These are phyloP conservation scores for Daldinia caldariorum DNA, from an alignment of 495 filamentous ascomycete species.

Conservation along the genomic window DNA sequence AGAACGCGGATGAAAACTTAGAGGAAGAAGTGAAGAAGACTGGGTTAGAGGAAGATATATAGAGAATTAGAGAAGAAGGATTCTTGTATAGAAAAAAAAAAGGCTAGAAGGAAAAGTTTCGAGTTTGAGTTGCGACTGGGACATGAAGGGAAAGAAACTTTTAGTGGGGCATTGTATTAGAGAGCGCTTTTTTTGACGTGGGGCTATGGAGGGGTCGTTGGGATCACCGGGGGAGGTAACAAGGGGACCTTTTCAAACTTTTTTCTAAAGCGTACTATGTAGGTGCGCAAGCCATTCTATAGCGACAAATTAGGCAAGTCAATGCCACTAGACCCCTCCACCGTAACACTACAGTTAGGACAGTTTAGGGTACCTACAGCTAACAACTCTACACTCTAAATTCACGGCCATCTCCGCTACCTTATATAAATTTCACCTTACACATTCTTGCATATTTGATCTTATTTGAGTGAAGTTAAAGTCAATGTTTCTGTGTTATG, in stretches of 20 bases:
- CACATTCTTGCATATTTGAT: no score
- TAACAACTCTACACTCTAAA: slow-evolving; percentile 28
- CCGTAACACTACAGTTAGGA: slow-evolving; percentile 4
- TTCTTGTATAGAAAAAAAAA: slow-evolving; percentile 15
- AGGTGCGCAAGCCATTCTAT: slow-evolving; percentile 8
- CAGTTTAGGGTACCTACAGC: not conserved
- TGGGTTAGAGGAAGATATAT: not conserved
- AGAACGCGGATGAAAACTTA: not conserved
- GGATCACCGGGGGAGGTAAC: slow-evolving; percentile 1
- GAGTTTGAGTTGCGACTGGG: slow-evolving; percentile 27
- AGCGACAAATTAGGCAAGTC: slow-evolving; percentile 35
- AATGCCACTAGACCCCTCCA: slow-evolving; percentile 7
- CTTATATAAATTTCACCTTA: not conserved
- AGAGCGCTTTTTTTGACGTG: slow-evolving; percentile 31
- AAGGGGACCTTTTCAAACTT: no score
- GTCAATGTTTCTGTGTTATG: not conserved
- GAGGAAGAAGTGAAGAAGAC: slow-evolving; percentile 6
- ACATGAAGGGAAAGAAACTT: slow-evolving; percentile 30
- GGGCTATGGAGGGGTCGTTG: slow-evolving; percentile 23
- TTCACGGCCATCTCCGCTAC: slow-evolving; percentile 36
- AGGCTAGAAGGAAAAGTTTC: slow-evolving; percentile 35
- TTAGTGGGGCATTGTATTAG: slow-evolving; percentile 26
- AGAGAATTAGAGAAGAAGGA: slow-evolving; percentile 14
- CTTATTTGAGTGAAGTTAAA: not conserved
- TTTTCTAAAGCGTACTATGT: not conserved